Base-by-base conservation (phyloP, 306 rosid species). In the Prunus fruticosa region DNA sequence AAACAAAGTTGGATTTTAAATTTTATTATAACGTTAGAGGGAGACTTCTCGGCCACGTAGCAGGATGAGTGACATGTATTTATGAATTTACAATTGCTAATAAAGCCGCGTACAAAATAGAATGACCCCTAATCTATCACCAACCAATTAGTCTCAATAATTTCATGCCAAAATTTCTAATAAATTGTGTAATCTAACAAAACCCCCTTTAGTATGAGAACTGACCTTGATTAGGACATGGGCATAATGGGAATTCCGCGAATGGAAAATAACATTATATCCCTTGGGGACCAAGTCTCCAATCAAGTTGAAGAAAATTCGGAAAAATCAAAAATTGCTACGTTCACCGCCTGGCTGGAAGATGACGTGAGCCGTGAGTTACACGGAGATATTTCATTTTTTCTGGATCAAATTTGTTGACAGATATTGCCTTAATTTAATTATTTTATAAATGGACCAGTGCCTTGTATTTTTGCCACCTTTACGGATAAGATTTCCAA, bases 241-340 rank as follows among this genome's bases (percentile, higher is more conserved):
- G 85, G 76, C 67, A 64, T 11, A 28, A 70, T 19, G 64, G 82
- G 69, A 70, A 81, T 69, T 74, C 43, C 69, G 62, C 38, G 74
- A 73, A 18, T 63, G 58, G 58, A 52, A 14, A 8, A 32, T 8
- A 15, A 3, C 23, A 3, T 6, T 25, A 27, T 13, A 13, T 60
- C 4, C 34, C 57, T 69, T 80, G 61, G 75, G 73, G 78, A 54
- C 71, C 80, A 77, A 77, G 78, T 58, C 68, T 77, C 47, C 19
- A 34, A 62, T 15, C 62, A 45, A 51, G 50, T 71, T 71, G 20
- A 52, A 53, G 16, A 62, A 32, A 12, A 11, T 1, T 8, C 1
- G 1, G 32, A 13, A 28, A 4, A 6, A n/a, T 6, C 0, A 53
- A 46, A 68, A 16, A 3, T 15, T 3, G 8, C 2, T 15, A 25